Base-by-base conservation (phyloP, 805 yeast species). In the Candida oleophila region DNA sequence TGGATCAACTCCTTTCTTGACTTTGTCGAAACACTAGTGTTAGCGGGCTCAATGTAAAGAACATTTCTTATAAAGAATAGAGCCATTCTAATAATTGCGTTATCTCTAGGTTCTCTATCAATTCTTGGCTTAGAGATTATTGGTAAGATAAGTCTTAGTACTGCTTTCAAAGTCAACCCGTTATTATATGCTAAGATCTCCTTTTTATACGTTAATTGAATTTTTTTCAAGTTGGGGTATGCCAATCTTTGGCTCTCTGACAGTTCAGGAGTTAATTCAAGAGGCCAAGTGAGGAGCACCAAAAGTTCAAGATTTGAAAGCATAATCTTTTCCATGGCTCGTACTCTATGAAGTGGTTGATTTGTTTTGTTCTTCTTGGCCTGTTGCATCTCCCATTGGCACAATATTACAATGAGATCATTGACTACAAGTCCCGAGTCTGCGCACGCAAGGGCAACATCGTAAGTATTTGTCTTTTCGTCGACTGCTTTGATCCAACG, bases 401-500 rank as follows among this genome's bases (percentile, higher is more conserved):
- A 74, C 38, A 94, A 61, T 20, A 94, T 89, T 8, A 83, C 85
- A 4, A 85, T 61, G 45, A 94, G 64, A 64, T 92, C 98, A 54
- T 81, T 82, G 1, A 72, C 61, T 4, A 92, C 84, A 9, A 94
- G 71, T 1, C 86, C 85, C 12, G 87, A 81, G 45, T 87, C 92
- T 3, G 89, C 87, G 51, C 95, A 85, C 0, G 96, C 96, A 43
- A 87, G 74, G 0, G 96, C 96, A 3, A 92, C 97, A 49, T 85
- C 89, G 74, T 82, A 84, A 14, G 83, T 73, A 44, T 80, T 74
- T 44, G 80, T 76, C 38, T 76, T 76, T 47, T 88, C 94, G 63
- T 92, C 98, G 40, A 88, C 91, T 1, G 85, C 74, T 53, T 81
- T 82, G 45, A 94, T 77, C 97, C 98, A 92, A 55, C 87, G 76